Conservation (phyloP, 176 grass and related monocot species). For the Carex littledalei region DNA sequence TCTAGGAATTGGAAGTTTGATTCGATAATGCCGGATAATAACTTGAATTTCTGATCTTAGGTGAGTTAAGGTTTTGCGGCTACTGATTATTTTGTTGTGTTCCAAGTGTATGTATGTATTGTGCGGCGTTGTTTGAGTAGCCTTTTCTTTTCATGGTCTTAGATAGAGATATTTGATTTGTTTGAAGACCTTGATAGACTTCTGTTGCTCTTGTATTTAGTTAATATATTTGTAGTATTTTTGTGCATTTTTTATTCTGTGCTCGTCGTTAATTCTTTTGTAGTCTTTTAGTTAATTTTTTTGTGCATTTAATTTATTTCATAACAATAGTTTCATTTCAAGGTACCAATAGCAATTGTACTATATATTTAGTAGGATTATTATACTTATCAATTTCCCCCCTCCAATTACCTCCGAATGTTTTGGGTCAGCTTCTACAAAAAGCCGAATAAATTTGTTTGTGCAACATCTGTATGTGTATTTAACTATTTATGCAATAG, state of each 20-base stretch:
- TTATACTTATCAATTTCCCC: no score
- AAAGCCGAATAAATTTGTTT: no score
- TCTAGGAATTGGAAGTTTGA: background rate
- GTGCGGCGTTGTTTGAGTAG: background rate
- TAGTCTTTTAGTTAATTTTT: background rate
- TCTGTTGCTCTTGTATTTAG: background rate
- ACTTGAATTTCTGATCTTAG: background rate
- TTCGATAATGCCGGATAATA: background rate
- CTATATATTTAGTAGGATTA: no score
- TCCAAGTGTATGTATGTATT: background rate
- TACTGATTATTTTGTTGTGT: background rate
- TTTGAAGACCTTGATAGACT: background rate
- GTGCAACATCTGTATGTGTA: no score
- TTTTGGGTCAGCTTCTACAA: no score
- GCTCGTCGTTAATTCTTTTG: background rate
- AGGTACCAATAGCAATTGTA: no score
- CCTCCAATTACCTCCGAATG: no score
- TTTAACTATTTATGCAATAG: no score
- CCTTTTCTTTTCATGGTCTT: background rate
- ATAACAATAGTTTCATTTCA: no score
- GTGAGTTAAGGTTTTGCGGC: background rate
- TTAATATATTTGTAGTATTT: background rate
- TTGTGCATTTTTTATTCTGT: background rate
- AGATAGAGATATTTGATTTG: background rate
- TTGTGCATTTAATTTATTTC: background rate